Evolutionary conservation across 306 rosid genomes (phyloP), one percentile per base, ranked within the genome.

Genomic region (Hippophae rhamnoides): DNA sequence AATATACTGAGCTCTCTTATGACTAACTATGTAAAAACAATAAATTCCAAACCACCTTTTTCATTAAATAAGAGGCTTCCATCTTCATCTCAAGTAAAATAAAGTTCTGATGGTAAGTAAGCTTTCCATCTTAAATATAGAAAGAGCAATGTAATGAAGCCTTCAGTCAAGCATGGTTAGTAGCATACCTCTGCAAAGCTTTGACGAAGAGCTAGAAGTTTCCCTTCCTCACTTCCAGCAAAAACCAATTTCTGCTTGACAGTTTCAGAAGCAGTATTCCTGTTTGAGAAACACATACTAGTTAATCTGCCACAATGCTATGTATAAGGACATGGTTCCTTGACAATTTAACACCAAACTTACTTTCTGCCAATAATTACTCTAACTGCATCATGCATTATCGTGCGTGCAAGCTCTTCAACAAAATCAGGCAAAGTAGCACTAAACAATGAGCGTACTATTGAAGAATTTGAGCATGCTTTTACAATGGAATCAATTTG

Each of bases 381-480:
- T 55, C 96, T 81, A 78, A 88, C 89, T 44, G 96, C 94, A 78
- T 92, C 96, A 75, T 88, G 99, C 99, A 92, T 88, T 64, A 86
- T 84, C 26, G 88, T 87, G 47, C 96, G 82, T 56, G 96, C 99
- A 69, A 80, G 83, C 63, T 88, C 96, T 74, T 92, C 99, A 65
- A 92, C 90, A 66, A 69, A 83, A 78, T 92, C 99, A 64, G 99
- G 96, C 60, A 92, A 72, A 64, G 96, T 92, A 71, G 99, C 96
- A 73, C 99, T 88, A 74, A 88, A 92, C 72, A 92, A 70, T 43
- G 95, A 81, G 70, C 90, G 89, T 54, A 78, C 71, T 51, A 92
- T 80, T 65, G 95, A 83, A 59, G 95, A 95, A 66, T 92, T 92
- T 42, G 96, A 83, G 75, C 99, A 92, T 69, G 96, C 95, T 82